Percentiles rank a stretch among this genome's conserved stretches.
Evolutionary conservation across 352 stramenopile species (phyloP).

Genomic region (Phytophthora quininea): DNA sequence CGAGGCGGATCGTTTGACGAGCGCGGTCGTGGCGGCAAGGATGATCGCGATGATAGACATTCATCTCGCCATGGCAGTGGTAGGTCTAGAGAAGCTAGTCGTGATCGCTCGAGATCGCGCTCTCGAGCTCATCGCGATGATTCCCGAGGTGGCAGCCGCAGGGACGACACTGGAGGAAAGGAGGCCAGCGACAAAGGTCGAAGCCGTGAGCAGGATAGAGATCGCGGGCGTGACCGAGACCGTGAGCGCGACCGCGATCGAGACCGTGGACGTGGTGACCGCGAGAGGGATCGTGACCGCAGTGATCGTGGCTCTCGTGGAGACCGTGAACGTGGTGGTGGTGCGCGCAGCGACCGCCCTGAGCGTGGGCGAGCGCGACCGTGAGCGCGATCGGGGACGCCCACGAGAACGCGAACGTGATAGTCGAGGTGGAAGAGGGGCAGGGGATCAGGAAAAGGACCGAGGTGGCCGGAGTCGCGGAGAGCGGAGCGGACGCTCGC

Average conservation of each 20-base stretch:
- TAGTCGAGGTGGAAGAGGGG: slow-evolving; percentile 22
- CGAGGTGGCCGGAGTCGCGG: slow-evolving; percentile 34
- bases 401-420: slow-evolving; percentile 38
- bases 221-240: slow-evolving; percentile 16
- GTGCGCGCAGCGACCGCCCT: slow-evolving; percentile 1
- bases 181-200: slow-evolving; percentile 27
- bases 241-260: slow-evolving; percentile 17
- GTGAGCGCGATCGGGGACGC: slow-evolving; percentile 32
- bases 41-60: slow-evolving; percentile 37
- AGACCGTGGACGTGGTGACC: slow-evolving; percentile 13
- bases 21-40: slow-evolving; percentile 42
- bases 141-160: slow-evolving; percentile 23
- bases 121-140: slow-evolving; percentile 46
- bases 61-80: slow-evolving; percentile 24
- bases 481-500: slow-evolving; percentile 44
- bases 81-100: slow-evolving; percentile 48
- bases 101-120: slow-evolving; percentile 64
- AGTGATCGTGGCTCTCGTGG: neutral
- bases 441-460: slow-evolving; percentile 37
- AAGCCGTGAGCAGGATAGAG: slow-evolving; percentile 17
- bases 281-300: slow-evolving; percentile 15
- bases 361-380: slow-evolving; percentile 20
- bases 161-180: slow-evolving; percentile 26
- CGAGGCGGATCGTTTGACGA: slow-evolving; percentile 52
- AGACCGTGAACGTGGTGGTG: slow-evolving; percentile 18